A percentile compares a stretch with the other conserved stretches of the same genome.
These are phyloP conservation scores for Coemansia guatemalensis DNA, from an alignment of 192 early-diverging fungal species.

Conservation along the genomic window DNA sequence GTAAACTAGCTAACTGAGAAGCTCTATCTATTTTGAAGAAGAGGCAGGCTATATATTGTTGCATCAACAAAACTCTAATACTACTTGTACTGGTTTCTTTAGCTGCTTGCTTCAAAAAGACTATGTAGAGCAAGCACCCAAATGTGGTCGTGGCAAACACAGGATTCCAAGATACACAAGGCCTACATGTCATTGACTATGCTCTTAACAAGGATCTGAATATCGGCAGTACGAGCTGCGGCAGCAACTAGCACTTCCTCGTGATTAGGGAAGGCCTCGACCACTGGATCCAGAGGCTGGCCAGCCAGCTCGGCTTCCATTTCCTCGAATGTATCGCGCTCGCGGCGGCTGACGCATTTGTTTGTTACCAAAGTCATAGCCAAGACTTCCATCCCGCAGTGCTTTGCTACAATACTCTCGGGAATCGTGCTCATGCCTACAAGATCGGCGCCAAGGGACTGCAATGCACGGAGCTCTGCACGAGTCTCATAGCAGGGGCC, in stretches of 20 bases:
- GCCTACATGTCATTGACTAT: constrained; percentile 30
- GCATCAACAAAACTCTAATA: too few species aligned
- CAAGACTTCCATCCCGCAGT: constrained; percentile 82
- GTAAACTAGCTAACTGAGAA: constrained; percentile 28
- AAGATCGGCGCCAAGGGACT: constrained; percentile 70
- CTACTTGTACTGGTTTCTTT: too few species aligned
- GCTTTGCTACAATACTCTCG: constrained; percentile 82
- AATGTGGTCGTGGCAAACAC: background rate
- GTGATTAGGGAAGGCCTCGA: constrained; percentile 43
- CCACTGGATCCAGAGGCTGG: constrained; percentile 11
- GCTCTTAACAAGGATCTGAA: constrained; percentile 41
- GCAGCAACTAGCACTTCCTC: constrained; percentile 47
- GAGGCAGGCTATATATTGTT: background rate
- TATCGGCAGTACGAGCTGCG: constrained; percentile 37
- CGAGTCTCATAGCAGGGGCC: constrained; percentile 90
- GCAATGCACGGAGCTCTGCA: constrained; percentile 79
- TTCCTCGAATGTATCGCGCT: constrained; percentile 35
- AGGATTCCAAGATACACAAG: too few species aligned
- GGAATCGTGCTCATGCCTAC: constrained; percentile 95
- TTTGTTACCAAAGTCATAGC: constrained; percentile 86
- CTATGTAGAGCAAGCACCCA: background rate
- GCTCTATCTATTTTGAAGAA: background rate
- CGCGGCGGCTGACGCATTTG: constrained; percentile 55
- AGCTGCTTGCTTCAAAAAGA: too few species aligned
- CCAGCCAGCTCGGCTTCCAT: constrained; percentile 43